Conservation (phyloP, 1,284 basidiomycete species). For the Papiliotrema terrestris region DNA sequence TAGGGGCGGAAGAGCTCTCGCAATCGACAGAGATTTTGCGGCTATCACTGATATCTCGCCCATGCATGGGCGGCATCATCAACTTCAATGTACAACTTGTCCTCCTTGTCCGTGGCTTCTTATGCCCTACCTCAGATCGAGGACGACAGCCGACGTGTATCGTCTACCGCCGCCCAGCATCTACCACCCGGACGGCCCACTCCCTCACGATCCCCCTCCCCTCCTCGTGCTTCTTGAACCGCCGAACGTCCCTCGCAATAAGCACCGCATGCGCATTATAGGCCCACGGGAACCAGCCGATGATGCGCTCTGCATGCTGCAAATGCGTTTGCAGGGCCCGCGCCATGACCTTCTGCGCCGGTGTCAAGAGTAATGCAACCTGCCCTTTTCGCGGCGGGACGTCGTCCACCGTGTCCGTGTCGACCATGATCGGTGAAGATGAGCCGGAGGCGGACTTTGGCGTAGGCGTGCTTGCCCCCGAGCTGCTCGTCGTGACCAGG, state of each 20-base stretch:
- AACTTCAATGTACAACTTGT: too few species aligned
- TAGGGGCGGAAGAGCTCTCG: background rate
- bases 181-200: slow-evolving; percentile 26
- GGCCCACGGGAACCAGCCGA: slow-evolving; percentile 42
- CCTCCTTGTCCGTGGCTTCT: too few species aligned
- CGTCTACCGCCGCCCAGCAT: background rate
- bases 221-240: slow-evolving; percentile 32
- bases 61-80: too few species aligned
- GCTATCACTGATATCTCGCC: too few species aligned
- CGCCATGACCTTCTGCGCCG: slow-evolving; percentile 33
- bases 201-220: slow-evolving; percentile 27
- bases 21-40: too few species aligned
- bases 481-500: background rate
- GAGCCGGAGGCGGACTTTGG: background rate
- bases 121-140: background rate
- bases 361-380: slow-evolving; percentile 26
- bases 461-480: background rate
- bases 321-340: slow-evolving; percentile 21
- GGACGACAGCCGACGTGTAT: too few species aligned
- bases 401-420: background rate
- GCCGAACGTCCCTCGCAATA: slow-evolving; percentile 16
- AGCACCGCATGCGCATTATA: slow-evolving; percentile 42
- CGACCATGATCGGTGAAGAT: background rate
- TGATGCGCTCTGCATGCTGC: slow-evolving; percentile 34
- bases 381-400: background rate